Percentiles rank a stretch among this genome's conserved stretches.
phyloP scores from a whole-genome alignment of 768 basidiomycete species.

The Boletus edulis region DNA sequence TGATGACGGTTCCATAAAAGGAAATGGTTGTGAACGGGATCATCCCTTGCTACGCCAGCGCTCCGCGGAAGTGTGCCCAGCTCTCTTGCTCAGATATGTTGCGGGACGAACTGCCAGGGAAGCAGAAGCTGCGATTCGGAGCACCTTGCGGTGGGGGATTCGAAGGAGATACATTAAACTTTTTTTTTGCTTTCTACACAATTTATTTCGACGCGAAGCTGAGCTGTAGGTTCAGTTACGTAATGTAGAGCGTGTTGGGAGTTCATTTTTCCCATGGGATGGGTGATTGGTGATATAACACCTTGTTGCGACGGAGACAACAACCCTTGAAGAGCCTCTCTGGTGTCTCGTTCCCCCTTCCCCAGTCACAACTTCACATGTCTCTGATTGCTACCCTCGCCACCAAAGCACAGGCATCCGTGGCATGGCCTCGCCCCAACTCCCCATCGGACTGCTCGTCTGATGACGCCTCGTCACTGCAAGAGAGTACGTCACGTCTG shows the following conservation, averaged over 20 bases:
- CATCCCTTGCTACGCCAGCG: constrained; percentile 3
- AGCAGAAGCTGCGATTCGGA: constrained; percentile 8
- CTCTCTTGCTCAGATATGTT: background rate
- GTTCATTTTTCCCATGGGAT: constrained; percentile 29
- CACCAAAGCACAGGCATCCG: constrained; percentile 21
- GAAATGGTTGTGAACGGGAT: constrained; percentile 8
- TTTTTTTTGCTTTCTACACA: background rate
- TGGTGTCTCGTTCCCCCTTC: background rate
- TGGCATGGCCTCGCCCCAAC: constrained; percentile 5
- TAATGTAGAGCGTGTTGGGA: constrained; percentile 14
- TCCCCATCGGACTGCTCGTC: background rate
- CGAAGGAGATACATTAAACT: background rate
- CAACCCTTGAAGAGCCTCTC: constrained; percentile 1
- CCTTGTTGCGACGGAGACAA: constrained; percentile 25
- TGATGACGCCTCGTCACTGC: background rate
- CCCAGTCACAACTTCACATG: constrained; percentile 27
- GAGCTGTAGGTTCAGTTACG: constrained; percentile 7
- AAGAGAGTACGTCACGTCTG: constrained; percentile 13
- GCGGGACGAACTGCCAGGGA: background rate
- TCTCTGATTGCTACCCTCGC: constrained; percentile 28
- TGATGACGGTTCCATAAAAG: constrained; percentile 14
- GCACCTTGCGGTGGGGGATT: background rate
- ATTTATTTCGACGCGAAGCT: constrained; percentile 14
- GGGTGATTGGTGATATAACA: constrained; percentile 28
- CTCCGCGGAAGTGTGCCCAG: constrained; percentile 20